Conservation (phyloP, 192 early-diverging fungal species). For the Coemansia asiatica region DNA sequence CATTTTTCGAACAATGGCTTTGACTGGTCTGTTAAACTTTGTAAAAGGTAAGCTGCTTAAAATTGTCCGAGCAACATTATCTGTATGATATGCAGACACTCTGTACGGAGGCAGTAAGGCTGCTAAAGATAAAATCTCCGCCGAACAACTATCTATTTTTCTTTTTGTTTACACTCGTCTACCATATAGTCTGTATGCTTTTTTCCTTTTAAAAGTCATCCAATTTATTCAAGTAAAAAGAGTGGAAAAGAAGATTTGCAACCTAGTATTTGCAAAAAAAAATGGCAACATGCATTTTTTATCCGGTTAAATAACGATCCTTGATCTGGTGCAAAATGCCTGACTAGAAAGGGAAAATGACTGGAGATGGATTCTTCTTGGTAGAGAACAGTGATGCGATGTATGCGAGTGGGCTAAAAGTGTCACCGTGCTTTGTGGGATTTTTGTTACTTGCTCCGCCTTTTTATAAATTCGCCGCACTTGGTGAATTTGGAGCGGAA, state of each 20-base stretch:
- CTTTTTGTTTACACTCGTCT: background rate
- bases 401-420: no score
- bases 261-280: background rate
- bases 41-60: background rate
- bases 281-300: background rate
- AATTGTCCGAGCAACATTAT: background rate
- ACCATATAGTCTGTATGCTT: background rate
- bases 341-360: no score
- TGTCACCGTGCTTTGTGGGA: background rate
- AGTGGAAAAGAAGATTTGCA: background rate
- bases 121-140: background rate
- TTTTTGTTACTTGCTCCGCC: no score
- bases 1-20: background rate
- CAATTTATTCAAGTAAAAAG: background rate
- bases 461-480: conserved; percentile 1
- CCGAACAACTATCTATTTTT: background rate
- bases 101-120: background rate
- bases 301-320: no score
- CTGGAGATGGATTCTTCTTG: background rate
- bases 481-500: background rate
- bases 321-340: no score
- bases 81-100: background rate
- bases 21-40: background rate
- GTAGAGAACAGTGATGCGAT: no score
- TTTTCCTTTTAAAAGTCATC: background rate